These are phyloP conservation scores for Komagataella phaffii DNA, from an alignment of 805 yeast genomes.

Conservation along the genomic window DNA sequence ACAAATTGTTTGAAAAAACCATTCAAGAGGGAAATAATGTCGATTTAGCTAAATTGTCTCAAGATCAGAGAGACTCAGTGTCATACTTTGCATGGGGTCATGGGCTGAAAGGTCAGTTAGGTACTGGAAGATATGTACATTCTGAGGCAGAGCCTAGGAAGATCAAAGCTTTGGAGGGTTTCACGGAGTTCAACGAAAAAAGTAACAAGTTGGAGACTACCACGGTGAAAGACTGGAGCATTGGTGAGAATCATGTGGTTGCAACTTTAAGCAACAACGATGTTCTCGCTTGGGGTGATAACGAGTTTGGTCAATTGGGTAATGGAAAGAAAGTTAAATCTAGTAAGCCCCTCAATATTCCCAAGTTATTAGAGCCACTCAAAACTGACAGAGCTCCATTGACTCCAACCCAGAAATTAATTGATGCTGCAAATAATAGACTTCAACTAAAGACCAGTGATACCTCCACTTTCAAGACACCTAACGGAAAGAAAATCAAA, in stretches of 20 bases:
- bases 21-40: slow-evolving; percentile 6
- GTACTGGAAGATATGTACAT: slow-evolving; percentile 64
- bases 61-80: slow-evolving; percentile 15
- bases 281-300: slow-evolving; percentile 74
- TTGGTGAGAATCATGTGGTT: slow-evolving; percentile 56
- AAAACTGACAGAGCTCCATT: neutral
- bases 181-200: slow-evolving; percentile 43
- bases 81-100: slow-evolving; percentile 59
- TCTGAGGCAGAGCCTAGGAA: slow-evolving; percentile 56
- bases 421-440: slow-evolving; percentile 4
- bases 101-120: slow-evolving; percentile 79
- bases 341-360: slow-evolving; percentile 38
- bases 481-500: neutral
- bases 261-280: slow-evolving; percentile 49
- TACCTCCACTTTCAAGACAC: neutral
- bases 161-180: slow-evolving; percentile 30
- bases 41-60: slow-evolving; percentile 7
- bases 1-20: slow-evolving; percentile 19
- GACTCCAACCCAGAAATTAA: slow-evolving; percentile 4
- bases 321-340: slow-evolving; percentile 59
- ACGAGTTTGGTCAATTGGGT: slow-evolving; percentile 73
- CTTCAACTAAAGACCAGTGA: slow-evolving; percentile 4
- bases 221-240: slow-evolving; percentile 35
- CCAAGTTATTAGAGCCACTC: slow-evolving; percentile 44
- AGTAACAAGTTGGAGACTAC: slow-evolving; percentile 26